Evolutionary conservation across 2,329 filamentous ascomycete genomes (phyloP).

Genomic region (Aureobasidium lini): DNA sequence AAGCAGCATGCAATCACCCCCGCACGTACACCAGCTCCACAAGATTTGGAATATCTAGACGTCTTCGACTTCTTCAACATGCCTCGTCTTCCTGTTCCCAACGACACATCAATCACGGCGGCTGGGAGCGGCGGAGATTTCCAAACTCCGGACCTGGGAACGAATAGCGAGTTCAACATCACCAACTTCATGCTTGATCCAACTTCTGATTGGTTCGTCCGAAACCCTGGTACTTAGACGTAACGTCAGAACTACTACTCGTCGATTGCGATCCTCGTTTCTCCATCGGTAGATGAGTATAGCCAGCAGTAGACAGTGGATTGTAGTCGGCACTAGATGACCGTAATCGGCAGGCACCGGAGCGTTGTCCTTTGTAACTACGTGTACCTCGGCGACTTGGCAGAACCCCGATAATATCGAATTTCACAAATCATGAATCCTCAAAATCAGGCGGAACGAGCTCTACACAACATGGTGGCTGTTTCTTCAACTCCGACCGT

Average conservation of each 20-base stretch:
- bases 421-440: too few species aligned
- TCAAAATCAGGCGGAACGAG: background rate
- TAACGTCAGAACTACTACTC: background rate
- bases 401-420: background rate
- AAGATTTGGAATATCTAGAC: slow-evolving; percentile 84
- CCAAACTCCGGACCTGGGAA: slow-evolving; percentile 14
- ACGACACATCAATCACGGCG: slow-evolving; percentile 22
- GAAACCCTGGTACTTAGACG: background rate
- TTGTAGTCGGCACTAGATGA: background rate
- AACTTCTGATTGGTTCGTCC: slow-evolving; percentile 63
- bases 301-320: background rate
- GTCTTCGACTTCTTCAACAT: slow-evolving; percentile 95
- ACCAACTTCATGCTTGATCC: slow-evolving; percentile 71
- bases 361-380: background rate
- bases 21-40: slow-evolving; percentile 53
- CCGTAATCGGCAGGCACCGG: background rate
- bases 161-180: slow-evolving; percentile 62
- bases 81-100: slow-evolving; percentile 54
- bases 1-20: slow-evolving; percentile 24
- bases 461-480: background rate
- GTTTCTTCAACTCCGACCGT: background rate
- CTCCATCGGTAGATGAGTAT: background rate
- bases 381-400: background rate
- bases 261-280: background rate
- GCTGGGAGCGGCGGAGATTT: slow-evolving; percentile 18